A percentile compares a stretch with the other conserved stretches of the same genome.
These are phyloP conservation scores for Hyaloscypha variabilis DNA, from an alignment of 495 filamentous ascomycete species.

Conservation along the genomic window DNA sequence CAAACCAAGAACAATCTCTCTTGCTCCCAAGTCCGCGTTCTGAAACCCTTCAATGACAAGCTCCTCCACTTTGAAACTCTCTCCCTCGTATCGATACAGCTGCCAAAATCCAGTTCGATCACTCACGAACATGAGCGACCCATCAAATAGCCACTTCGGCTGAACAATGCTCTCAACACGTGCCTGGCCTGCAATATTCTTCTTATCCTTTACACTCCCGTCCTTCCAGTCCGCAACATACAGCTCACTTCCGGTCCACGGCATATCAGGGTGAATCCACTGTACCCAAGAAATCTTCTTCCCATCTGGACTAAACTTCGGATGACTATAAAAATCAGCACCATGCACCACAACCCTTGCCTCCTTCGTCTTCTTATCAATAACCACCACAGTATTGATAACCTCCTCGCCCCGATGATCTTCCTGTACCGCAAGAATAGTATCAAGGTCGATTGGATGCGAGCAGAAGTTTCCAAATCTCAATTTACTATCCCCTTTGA, in stretches of 20 bases:
- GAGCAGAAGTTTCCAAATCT: conserved; percentile 43
- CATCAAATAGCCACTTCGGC: conserved; percentile 25
- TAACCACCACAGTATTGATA: conserved; percentile 38
- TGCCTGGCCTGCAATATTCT: conserved; percentile 19
- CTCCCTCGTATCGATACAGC: conserved; percentile 6
- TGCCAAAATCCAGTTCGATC: conserved; percentile 26
- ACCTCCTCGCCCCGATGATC: conserved; percentile 42
- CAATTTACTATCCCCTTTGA: conserved; percentile 36
- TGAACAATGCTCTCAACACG: conserved; percentile 15
- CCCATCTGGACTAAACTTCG: conserved; percentile 48
- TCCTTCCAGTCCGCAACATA: conserved; percentile 38
- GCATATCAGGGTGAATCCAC: conserved; percentile 54
- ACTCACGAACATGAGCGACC: conserved; percentile 15
- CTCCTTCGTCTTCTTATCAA: conserved; percentile 35
- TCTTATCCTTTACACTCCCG: conserved; percentile 10
- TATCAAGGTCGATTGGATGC: conserved; percentile 36
- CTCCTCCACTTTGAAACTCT: neutral
- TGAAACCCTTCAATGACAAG: conserved; percentile 17
- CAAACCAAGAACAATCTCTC: conserved; percentile 17
- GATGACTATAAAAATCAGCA: conserved; percentile 52
- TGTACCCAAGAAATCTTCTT: conserved; percentile 49
- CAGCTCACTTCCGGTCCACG: conserved; percentile 48
- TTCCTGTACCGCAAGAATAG: conserved; percentile 50
- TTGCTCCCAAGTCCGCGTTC: conserved; percentile 12
- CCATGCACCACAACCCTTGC: conserved; percentile 35